Percentiles rank a stretch among this genome's conserved stretches.
These are phyloP conservation scores for Aspergillus egyptiacus DNA, from an alignment of 495 filamentous ascomycete genomes.

Conservation along the genomic window DNA sequence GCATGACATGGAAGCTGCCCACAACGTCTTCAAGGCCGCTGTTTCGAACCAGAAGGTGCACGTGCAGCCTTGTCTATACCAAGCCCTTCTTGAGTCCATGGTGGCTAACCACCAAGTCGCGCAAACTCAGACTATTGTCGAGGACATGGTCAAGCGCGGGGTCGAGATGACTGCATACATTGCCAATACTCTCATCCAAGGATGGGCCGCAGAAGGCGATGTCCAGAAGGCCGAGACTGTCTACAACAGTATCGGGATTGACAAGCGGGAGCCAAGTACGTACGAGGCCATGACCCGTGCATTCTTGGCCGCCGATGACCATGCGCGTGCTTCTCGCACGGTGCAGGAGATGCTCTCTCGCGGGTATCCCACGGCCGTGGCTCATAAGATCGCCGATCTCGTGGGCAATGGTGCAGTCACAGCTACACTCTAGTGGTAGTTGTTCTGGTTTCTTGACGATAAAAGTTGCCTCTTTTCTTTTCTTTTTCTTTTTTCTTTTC, in stretches of 20 bases:
- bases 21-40: constrained; percentile 72
- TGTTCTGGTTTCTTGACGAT: constrained; percentile 2
- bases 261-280: constrained; percentile 91
- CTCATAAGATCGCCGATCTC: constrained; percentile 84
- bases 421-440: constrained; percentile 22
- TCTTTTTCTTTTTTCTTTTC: too few relatives aligned
- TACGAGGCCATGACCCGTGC: constrained; percentile 98
- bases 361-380: constrained; percentile 87
- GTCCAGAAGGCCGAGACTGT: constrained; percentile 72
- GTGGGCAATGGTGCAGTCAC: constrained; percentile 51
- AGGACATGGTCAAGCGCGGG: constrained; percentile 61
- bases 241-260: constrained; percentile 65
- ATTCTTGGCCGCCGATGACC: constrained; percentile 76
- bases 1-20: constrained; percentile 82
- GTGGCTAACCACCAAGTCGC: constrained; percentile 84
- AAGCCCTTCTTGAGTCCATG: constrained; percentile 92
- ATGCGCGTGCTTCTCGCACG: constrained; percentile 62
- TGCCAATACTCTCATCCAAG: constrained; percentile 97
- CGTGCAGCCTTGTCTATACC: constrained; percentile 81
- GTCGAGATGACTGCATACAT: constrained; percentile 95
- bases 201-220: constrained; percentile 82
- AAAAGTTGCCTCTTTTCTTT: constrained; percentile 16
- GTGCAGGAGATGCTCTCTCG: constrained; percentile 87
- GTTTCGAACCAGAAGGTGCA: constrained; percentile 58
- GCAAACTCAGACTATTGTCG: constrained; percentile 67